Evolutionary conservation across 768 basidiomycete genomes (phyloP), one percentile per base, ranked within the genome.

Genomic region (Leccinum rimulosum): DNA sequence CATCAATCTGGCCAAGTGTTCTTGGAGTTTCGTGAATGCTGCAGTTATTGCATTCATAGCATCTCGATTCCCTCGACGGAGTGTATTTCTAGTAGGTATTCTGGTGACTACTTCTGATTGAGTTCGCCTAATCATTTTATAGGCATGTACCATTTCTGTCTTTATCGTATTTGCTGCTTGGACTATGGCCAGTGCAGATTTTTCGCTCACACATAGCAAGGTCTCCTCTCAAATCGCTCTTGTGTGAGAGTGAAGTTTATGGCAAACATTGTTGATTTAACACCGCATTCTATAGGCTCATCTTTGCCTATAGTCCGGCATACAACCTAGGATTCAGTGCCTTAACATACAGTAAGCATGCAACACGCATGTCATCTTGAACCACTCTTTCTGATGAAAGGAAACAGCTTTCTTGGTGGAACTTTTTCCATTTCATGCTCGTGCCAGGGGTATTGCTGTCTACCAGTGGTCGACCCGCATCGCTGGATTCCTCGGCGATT

Each of bases 401-500:
- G 12, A 9, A 22, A 17, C 61, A 84, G 84, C 83, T 6, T 86
- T 78, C 79, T 72, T 86, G 58, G 83, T 85, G 31, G 86, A 86
- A 64, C 67, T 87, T 30, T 86, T 86, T 76, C 85, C 85, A 0
- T 86, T 76, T 74, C 80, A 82, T 60, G 77, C 79, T 28, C 82
- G 85, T 55, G 79, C 86, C 1, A 83, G 82, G 68, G 86, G 86
- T 38, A 78, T 86, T 57, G 74, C 85, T 4, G 68, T 87, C 36
- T 85, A 83, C 73, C 84, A 86, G 61, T 82, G 78, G 76, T 84
- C 80, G 70, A 74, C 80, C 50, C 80, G 85, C 19, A 71, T 75
- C 1, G 54, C 54, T 1, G 43, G 7, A 22, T 63, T 58, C 47
- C 1, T 55, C 27, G 28, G 15, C 4, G 54, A 50, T 9, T 63